Percentiles rank a stretch among this genome's conserved stretches.
phyloP scores from a whole-genome alignment of 1,139 yeast genomes.

The Protomyces gravidus region DNA sequence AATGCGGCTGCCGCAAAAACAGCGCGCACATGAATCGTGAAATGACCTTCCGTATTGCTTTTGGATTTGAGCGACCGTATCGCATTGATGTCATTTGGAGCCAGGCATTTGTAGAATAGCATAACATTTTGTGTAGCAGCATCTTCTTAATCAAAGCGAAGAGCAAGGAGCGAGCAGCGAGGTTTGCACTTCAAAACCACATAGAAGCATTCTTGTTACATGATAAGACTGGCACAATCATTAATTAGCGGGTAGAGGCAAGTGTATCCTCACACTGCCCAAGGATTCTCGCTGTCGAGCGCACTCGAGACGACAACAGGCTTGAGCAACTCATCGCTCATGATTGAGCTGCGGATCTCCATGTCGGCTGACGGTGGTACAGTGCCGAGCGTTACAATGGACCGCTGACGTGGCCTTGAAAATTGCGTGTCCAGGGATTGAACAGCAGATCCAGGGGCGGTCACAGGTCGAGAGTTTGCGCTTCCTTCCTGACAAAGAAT shows the following conservation, averaged over 20 bases:
- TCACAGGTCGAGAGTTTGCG: background rate
- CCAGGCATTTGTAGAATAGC: too few relatives aligned
- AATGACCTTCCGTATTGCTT: too few relatives aligned
- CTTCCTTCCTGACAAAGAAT: background rate
- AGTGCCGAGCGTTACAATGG: slow-evolving; percentile 10
- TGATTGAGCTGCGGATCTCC: slow-evolving; percentile 14
- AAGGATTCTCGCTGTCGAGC: background rate
- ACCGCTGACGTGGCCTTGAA: slow-evolving; percentile 1
- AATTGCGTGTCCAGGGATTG: background rate
- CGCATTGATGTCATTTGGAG: too few relatives aligned
- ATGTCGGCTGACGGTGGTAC: slow-evolving; percentile 1
- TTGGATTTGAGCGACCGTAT: too few relatives aligned
- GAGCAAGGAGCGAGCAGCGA: too few relatives aligned
- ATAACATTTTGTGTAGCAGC: too few relatives aligned
- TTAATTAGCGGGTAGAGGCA: too few relatives aligned
- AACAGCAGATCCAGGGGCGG: background rate
- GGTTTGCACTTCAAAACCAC: too few relatives aligned
- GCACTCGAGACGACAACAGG: background rate
- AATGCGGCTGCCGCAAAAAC: background rate
- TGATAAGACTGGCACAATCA: too few relatives aligned
- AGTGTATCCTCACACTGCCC: background rate
- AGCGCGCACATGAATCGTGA: background rate
- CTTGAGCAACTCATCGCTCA: slow-evolving; percentile 20
- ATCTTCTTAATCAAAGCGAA: too few relatives aligned
- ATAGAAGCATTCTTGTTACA: too few relatives aligned